Base-by-base conservation (phyloP, 805 yeast species). In the Kodamaea hsintzibuensis region DNA sequence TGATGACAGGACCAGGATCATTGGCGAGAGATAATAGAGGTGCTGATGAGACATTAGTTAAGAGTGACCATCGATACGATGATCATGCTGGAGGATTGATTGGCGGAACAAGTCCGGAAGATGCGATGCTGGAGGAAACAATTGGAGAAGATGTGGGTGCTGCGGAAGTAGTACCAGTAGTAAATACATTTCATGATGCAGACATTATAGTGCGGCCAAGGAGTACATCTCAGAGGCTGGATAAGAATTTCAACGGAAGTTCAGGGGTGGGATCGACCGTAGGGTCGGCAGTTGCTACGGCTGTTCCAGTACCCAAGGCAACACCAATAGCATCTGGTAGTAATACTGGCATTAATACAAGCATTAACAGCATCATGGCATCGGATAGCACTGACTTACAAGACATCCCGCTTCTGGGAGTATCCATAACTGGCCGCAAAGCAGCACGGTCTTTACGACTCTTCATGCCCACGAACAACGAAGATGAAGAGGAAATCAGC, bases 371-470 rank as follows among this genome's bases (percentile, higher is more conserved):
- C 35, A 30, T 30, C 13, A 30, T 30, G 13, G 35, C 35, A 30
- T 30, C 35, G 2, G 35, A 40, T 22, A 19, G 37, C 5, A 14
- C 48, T 5, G 52, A 50, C 14, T 35, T 50, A 13, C 53, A 50
- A 30, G 52, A 50, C 25, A 42, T 50, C 38, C 46, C 47, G 4
- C 50, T 54, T 16, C 50, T 49, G 27, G 51, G 50, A 9, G 30
- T 48, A 43, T 55, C 59, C 6, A 71, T 78, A 37, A 74, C 83
- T 1, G 85, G 85, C 4, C 69, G 86, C 55, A 82, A 82, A 60
- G 86, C 86, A 0, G 86, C 87, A 10, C 72, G 80, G 50, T 80
- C 86, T 1, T 66, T 84, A 19, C 69, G 86, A 44, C 66, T 84
- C 12, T 84, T 84, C 61, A 72, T 82, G 53, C 70, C 70, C 10